A percentile compares a stretch with the other conserved stretches of the same genome.
Evolutionary conservation across 495 filamentous ascomycete species (phyloP).

Genomic region (Penicillium soppii): DNA sequence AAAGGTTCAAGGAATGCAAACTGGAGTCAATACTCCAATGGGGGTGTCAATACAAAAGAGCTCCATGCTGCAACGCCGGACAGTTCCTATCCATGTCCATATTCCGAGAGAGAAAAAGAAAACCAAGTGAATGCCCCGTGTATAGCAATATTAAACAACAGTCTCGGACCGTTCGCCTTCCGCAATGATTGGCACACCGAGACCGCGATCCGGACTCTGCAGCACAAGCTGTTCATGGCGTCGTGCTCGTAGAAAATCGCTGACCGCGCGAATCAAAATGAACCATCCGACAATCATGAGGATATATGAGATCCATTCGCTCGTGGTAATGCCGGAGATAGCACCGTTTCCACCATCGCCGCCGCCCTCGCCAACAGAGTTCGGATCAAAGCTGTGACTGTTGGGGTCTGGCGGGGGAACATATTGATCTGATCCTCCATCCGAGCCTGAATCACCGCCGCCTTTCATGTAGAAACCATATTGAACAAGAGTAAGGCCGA

Average conservation of each 20-base stretch:
- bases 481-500: constrained; percentile 94
- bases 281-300: constrained; percentile 99
- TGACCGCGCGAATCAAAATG: constrained; percentile 84
- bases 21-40: constrained; percentile 16
- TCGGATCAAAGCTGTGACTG: constrained; percentile 81
- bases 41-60: constrained; percentile 19
- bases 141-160: constrained; percentile 59
- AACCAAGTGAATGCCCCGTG: neutral
- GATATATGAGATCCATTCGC: constrained; percentile 87
- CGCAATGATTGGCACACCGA: constrained; percentile 84
- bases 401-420: constrained; percentile 80
- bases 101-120: neutral
- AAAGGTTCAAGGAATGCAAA: constrained; percentile 12
- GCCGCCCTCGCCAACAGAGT: constrained; percentile 50
- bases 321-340: constrained; percentile 57
- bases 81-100: constrained; percentile 6
- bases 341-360: constrained; percentile 38
- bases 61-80: constrained; percentile 21
- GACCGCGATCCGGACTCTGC: constrained; percentile 88
- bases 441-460: constrained; percentile 46
- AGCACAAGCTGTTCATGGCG: constrained; percentile 90
- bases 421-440: constrained; percentile 49
- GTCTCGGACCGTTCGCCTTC: constrained; percentile 80
- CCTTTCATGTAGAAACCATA: constrained; percentile 94
- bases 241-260: constrained; percentile 82